Evolutionary conservation across 176 grass and related monocot species (phyloP).

Genomic region (Rhynchospora breviuscula): DNA sequence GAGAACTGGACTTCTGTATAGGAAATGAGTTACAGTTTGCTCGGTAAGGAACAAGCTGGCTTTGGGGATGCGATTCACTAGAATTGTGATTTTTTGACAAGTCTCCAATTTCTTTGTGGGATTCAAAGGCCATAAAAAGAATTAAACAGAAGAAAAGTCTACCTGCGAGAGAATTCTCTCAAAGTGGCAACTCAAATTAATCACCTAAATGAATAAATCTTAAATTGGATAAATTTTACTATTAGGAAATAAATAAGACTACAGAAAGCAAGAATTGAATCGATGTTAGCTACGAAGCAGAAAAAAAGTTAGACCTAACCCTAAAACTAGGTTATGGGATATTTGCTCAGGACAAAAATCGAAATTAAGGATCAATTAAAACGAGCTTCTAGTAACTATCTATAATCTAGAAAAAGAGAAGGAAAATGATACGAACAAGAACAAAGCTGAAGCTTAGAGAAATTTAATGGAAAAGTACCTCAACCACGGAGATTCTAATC

Average conservation of each 20-base stretch:
- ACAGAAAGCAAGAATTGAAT: not conserved
- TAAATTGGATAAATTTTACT: slow-evolving; percentile 1
- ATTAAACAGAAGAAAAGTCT: slow-evolving; percentile 14
- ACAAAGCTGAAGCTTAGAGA: not conserved
- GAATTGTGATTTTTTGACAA: slow-evolving; percentile 37
- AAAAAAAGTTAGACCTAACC: not conserved
- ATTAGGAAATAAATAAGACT: slow-evolving; percentile 1
- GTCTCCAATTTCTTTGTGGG: slow-evolving; percentile 37
- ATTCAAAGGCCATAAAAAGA: slow-evolving; percentile 91
- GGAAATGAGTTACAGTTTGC: slow-evolving; percentile 13
- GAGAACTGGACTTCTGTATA: not conserved
- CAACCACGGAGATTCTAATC: slow-evolving; percentile 1
- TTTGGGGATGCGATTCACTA: slow-evolving; percentile 15
- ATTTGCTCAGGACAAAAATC: not conserved
- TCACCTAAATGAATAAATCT: slow-evolving; percentile 12
- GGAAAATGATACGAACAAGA: not conserved
- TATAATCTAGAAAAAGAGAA: not conserved
- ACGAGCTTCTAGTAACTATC: not conserved
- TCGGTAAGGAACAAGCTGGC: not conserved
- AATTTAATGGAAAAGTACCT: slow-evolving; percentile 19
- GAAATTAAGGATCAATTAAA: not conserved
- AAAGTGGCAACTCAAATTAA: not conserved
- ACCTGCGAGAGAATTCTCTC: not conserved
- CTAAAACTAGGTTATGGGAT: not conserved
- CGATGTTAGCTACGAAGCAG: not conserved